These are phyloP conservation scores for Pythium guiyangense DNA, from an alignment of 352 stramenopile species.

Conservation along the genomic window DNA sequence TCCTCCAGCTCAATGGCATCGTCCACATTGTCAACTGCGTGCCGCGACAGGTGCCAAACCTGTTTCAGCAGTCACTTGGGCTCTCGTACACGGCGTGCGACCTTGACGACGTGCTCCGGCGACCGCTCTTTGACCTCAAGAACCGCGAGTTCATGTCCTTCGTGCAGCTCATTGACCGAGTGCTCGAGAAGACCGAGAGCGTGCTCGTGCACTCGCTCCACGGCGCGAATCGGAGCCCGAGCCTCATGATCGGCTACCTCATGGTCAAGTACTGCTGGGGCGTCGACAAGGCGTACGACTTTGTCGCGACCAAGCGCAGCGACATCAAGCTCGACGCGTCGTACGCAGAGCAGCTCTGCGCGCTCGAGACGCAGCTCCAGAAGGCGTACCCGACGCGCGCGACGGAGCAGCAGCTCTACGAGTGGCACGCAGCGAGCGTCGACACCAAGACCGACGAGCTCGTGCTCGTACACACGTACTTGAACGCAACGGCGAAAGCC, in stretches of 20 bases:
- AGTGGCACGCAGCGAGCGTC: conserved; percentile 44
- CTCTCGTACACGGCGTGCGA: conserved; percentile 80
- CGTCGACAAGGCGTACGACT: conserved; percentile 91
- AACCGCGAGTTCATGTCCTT: conserved; percentile 84
- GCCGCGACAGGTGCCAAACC: conserved; percentile 85
- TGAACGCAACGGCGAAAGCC: conserved; percentile 39
- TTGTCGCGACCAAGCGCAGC: conserved; percentile 78
- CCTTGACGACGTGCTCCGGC: conserved; percentile 56
- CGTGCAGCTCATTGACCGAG: conserved; percentile 70
- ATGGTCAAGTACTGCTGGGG: conserved; percentile 93
- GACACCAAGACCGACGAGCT: conserved; percentile 60
- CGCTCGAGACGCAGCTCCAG: conserved; percentile 61
- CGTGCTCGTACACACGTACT: conserved; percentile 74
- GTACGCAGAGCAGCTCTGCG: conserved; percentile 71
- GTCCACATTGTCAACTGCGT: conserved; percentile 91
- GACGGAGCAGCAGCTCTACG: conserved; percentile 64
- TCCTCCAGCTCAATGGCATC: conserved; percentile 92
- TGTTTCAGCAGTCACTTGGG: conserved; percentile 85
- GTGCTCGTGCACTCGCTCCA: conserved; percentile 88
- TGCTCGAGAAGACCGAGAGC: conserved; percentile 79
- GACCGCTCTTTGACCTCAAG: conserved; percentile 77
- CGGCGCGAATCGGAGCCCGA: conserved; percentile 73
- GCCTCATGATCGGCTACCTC: conserved; percentile 86
- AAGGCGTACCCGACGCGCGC: conserved; percentile 31
- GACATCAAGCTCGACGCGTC: conserved; percentile 84